phyloP scores from a whole-genome alignment of 2,329 filamentous ascomycete species.

The Tricladium varicosporioides region DNA sequence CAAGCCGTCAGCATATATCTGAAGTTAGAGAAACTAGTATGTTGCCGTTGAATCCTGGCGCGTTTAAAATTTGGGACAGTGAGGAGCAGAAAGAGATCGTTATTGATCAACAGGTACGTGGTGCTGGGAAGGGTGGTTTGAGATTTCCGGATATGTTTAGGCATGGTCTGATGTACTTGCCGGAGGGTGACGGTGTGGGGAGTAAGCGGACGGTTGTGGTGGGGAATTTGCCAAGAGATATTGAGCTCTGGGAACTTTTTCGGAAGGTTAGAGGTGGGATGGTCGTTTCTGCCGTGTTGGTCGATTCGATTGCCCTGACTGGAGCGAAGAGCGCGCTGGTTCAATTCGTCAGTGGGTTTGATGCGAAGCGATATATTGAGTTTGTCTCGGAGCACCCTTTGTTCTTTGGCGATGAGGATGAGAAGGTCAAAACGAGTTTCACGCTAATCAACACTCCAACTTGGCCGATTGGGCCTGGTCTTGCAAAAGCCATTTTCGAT shows the following conservation, averaged over 20 bases:
- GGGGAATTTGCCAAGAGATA: conserved; percentile 18
- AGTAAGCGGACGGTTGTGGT: conserved; percentile 24
- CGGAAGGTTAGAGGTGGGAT: conserved; percentile 25
- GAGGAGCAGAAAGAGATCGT: conserved; percentile 13
- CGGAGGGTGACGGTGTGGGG: conserved; percentile 17
- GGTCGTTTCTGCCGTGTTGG: conserved; percentile 16
- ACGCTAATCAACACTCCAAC: conserved; percentile 25
- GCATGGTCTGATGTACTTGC: conserved; percentile 25
- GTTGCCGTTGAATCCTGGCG: background rate
- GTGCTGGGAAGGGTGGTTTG: background rate
- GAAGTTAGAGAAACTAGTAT: background rate
- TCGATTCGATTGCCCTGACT: conserved; percentile 12
- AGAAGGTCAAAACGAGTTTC: conserved; percentile 10
- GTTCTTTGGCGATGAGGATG: conserved; percentile 5
- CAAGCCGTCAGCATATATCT: background rate
- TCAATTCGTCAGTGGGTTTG: conserved; percentile 22
- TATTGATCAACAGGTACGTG: conserved; percentile 9
- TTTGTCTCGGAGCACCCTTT: conserved; percentile 11
- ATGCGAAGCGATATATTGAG: conserved; percentile 23
- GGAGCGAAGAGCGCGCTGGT: conserved; percentile 22
- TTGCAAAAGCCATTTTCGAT: background rate
- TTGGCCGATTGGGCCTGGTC: conserved; percentile 15
- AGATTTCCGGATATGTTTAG: conserved; percentile 23
- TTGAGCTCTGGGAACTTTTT: conserved; percentile 26
- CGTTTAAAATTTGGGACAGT: conserved; percentile 8